phyloP scores from a whole-genome alignment of 2,329 filamentous ascomycete species.

The Pseudogymnoascus verrucosus region DNA sequence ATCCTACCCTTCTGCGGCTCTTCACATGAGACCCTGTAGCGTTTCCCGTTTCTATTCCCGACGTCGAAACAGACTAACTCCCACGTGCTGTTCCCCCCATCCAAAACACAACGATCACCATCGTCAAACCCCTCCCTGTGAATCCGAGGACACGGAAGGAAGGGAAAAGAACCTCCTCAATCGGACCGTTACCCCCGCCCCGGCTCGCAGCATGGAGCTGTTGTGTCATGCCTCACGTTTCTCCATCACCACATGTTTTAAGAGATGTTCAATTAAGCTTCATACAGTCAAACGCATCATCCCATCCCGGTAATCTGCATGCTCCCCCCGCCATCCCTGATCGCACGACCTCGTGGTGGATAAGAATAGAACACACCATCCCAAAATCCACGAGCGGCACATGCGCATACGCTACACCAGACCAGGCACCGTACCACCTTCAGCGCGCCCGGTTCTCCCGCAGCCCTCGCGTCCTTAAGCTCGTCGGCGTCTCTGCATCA shows the following conservation, averaged over 20 bases:
- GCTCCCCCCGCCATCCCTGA: background rate
- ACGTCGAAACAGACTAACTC: background rate
- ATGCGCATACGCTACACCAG: background rate
- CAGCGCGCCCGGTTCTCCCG: conserved; percentile 20
- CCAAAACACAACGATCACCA: background rate
- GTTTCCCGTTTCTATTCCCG: background rate
- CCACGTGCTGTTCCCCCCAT: background rate
- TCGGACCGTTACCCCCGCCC: background rate
- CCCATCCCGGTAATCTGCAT: background rate
- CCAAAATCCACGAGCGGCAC: background rate
- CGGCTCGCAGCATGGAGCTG: background rate
- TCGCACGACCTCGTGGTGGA: background rate
- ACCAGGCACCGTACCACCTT: background rate
- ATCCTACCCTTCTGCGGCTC: background rate
- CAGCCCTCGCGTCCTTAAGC: conserved; percentile 27
- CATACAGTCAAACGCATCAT: background rate
- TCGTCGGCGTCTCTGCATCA: conserved; percentile 17
- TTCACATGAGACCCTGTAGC: background rate
- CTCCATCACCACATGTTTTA: background rate
- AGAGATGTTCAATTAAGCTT: conserved; percentile 6
- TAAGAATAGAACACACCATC: conserved; percentile 6
- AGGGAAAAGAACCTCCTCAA: background rate
- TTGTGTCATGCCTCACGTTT: conserved; percentile 3
- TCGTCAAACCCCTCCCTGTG: background rate
- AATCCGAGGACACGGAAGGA: background rate